Conservation (phyloP, 352 stramenopile genomes). For the Paralagenidium karlingii region DNA sequence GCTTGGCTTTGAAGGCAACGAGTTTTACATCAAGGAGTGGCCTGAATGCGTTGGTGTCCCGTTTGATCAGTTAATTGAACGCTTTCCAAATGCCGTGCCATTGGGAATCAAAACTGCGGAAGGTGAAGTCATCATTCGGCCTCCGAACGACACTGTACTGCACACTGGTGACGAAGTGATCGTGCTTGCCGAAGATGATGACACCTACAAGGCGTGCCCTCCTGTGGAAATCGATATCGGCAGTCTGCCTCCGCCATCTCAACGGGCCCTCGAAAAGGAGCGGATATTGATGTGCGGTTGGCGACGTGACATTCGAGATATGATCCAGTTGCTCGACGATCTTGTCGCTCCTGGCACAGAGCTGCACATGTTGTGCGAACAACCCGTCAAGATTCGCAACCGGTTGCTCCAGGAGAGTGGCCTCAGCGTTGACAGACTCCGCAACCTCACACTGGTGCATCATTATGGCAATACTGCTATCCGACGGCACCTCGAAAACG, state of each 20-base stretch:
- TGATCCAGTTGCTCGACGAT: constrained; percentile 73
- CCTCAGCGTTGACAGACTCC: constrained; percentile 26
- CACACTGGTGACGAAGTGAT: constrained; percentile 56
- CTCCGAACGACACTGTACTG: constrained; percentile 15
- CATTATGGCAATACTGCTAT: constrained; percentile 71
- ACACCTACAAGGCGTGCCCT: constrained; percentile 66
- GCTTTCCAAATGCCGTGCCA: constrained; percentile 72
- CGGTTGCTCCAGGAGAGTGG: constrained; percentile 49
- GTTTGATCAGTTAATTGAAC: constrained; percentile 50
- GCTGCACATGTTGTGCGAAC: constrained; percentile 73
- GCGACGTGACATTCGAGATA: constrained; percentile 82
- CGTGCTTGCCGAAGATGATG: constrained; percentile 79
- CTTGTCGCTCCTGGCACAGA: constrained; percentile 46
- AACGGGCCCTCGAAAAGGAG: constrained; percentile 21
- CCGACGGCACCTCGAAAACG: constrained; percentile 43
- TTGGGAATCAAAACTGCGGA: constrained; percentile 55
- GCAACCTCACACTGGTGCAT: constrained; percentile 50
- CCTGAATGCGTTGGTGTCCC: constrained; percentile 54
- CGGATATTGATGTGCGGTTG: constrained; percentile 81
- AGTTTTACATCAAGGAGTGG: constrained; percentile 86
- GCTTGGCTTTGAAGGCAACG: constrained; percentile 80
- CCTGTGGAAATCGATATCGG: constrained; percentile 23
- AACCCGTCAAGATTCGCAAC: constrained; percentile 43
- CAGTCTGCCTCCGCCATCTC: constrained; percentile 9
- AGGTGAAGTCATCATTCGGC: constrained; percentile 51